Percentiles rank a stretch among this genome's conserved stretches.
These are phyloP conservation scores for Hypoxylon rickii DNA, from an alignment of 495 filamentous ascomycete genomes.

Conservation along the genomic window DNA sequence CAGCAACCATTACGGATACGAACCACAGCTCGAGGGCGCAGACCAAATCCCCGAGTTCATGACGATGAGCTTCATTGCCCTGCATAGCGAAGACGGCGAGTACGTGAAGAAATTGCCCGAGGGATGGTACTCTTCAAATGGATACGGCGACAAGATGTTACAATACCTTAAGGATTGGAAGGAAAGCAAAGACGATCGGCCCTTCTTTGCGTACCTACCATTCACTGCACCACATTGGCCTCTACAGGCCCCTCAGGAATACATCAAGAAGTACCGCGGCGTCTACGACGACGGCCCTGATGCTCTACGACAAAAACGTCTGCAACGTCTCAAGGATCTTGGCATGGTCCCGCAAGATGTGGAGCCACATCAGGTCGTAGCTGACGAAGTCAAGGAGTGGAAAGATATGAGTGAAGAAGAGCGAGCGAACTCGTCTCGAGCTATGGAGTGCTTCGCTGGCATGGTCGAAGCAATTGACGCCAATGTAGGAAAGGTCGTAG, in stretches of 20 bases:
- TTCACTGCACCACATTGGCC: slow-evolving; percentile 69
- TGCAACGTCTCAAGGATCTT: slow-evolving; percentile 56
- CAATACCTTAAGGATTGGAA: slow-evolving; percentile 61
- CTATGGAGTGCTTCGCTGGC: slow-evolving; percentile 65
- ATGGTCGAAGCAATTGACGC: slow-evolving; percentile 68
- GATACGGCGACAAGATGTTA: slow-evolving; percentile 60
- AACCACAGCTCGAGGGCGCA: slow-evolving; percentile 53
- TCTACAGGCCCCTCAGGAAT: slow-evolving; percentile 60
- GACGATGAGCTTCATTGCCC: slow-evolving; percentile 57
- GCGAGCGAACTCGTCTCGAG: slow-evolving; percentile 57
- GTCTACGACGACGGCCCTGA: slow-evolving; percentile 63
- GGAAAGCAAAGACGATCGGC: slow-evolving; percentile 52
- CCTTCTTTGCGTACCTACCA: slow-evolving; percentile 65
- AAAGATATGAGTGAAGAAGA: slow-evolving; percentile 56
- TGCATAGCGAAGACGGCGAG: slow-evolving; percentile 64
- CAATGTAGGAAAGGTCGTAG: slow-evolving; percentile 65
- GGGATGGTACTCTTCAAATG: slow-evolving; percentile 61
- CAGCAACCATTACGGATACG: slow-evolving; percentile 64
- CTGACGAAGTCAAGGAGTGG: slow-evolving; percentile 63
- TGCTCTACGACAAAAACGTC: slow-evolving; percentile 55
- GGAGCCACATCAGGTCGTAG: slow-evolving; percentile 60
- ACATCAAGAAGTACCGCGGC: slow-evolving; percentile 59
- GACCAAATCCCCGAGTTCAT: slow-evolving; percentile 52
- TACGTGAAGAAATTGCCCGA: slow-evolving; percentile 55
- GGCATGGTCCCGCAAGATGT: slow-evolving; percentile 59